These are phyloP conservation scores for Verticillium isaacii DNA, from an alignment of 2,329 filamentous ascomycete species.

Conservation along the genomic window DNA sequence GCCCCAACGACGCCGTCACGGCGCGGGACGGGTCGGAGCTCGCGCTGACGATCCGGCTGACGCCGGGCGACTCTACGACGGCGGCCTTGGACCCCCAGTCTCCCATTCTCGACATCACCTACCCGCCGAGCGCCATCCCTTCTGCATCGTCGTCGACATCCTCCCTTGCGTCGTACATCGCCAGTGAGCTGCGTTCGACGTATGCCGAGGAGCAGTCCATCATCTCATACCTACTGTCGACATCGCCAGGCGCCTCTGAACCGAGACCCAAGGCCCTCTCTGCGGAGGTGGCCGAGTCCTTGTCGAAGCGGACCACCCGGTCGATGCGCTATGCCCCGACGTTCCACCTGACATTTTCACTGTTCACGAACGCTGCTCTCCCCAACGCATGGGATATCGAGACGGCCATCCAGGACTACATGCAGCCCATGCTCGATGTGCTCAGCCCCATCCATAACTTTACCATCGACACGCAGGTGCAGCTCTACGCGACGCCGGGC, in stretches of 20 bases:
- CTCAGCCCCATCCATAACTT: slow-evolving; percentile 87
- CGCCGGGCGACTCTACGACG: slow-evolving; percentile 55
- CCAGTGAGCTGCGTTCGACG: slow-evolving; percentile 68
- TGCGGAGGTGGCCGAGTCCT: slow-evolving; percentile 48
- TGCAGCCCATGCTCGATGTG: slow-evolving; percentile 74
- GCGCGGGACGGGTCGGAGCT: slow-evolving; percentile 28
- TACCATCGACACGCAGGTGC: slow-evolving; percentile 92
- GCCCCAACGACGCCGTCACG: slow-evolving; percentile 16
- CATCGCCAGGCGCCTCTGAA: slow-evolving; percentile 47
- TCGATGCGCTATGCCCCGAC: slow-evolving; percentile 89
- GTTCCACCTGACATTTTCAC: slow-evolving; percentile 92
- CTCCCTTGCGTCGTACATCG: slow-evolving; percentile 70
- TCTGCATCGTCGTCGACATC: slow-evolving; percentile 66
- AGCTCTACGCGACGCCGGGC: slow-evolving; percentile 79
- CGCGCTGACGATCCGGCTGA: slow-evolving; percentile 67
- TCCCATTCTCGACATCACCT: slow-evolving; percentile 71
- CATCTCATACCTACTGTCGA: slow-evolving; percentile 68
- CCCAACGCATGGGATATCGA: slow-evolving; percentile 94
- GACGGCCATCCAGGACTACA: slow-evolving; percentile 71
- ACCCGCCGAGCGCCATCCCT: slow-evolving; percentile 64
- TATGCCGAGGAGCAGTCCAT: slow-evolving; percentile 88
- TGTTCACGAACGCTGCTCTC: slow-evolving; percentile 74
- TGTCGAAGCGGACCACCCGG: slow-evolving; percentile 69
- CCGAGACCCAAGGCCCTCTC: slow-evolving; percentile 39
- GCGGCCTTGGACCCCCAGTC: slow-evolving; percentile 65